Evolutionary conservation across 352 stramenopile genomes (phyloP).

Genomic region (Elongisporangium anandrum): DNA sequence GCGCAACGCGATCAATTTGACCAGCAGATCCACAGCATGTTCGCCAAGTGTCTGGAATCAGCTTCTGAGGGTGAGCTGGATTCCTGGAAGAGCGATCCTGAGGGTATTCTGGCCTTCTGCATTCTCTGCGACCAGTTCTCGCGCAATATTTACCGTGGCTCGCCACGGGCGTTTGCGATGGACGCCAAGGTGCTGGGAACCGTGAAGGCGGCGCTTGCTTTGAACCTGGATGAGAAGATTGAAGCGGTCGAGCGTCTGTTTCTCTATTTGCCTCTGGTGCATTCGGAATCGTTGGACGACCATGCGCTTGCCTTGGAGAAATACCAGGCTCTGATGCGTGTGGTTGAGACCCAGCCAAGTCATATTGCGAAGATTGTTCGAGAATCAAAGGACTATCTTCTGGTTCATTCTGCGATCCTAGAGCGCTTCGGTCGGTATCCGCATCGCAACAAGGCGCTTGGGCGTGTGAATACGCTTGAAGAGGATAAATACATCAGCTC

Average conservation of each 20-base stretch:
- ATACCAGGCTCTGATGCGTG: not conserved
- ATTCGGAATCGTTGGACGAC: not conserved
- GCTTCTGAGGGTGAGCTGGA: not conserved
- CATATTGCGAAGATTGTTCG: not conserved
- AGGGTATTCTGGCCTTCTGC: not conserved
- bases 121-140: constrained; percentile 1
- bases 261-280: constrained; percentile 1
- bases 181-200: not conserved
- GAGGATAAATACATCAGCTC: not conserved
- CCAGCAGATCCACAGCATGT: not conserved
- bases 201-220: not conserved
- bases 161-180: not conserved
- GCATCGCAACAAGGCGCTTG: not conserved
- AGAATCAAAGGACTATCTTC: not conserved
- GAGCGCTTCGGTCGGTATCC: not conserved
- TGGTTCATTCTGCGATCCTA: not conserved
- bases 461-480: not conserved
- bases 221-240: not conserved
- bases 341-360: not conserved
- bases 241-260: not conserved
- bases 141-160: not conserved
- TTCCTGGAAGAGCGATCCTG: not conserved
- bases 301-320: not conserved
- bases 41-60: not conserved
- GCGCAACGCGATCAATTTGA: not conserved